A percentile compares a stretch with the other conserved stretches of the same genome.
Evolutionary conservation across 176 grass and related monocot genomes (phyloP).

Genomic region (Coix lacrymajobi): DNA sequence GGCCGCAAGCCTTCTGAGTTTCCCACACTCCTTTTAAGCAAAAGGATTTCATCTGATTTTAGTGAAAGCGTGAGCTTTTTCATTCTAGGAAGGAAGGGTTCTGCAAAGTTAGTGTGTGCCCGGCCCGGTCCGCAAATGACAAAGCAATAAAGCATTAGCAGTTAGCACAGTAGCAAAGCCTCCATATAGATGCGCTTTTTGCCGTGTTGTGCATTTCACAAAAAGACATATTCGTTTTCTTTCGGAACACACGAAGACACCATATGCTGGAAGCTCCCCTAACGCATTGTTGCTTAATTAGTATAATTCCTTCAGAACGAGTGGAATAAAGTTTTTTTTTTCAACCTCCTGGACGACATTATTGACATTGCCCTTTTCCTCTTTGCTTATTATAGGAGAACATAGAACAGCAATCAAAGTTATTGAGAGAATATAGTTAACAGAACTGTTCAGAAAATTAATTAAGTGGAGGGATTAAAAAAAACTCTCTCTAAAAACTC

Average conservation of each 20-base stretch:
- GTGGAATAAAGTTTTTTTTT: not conserved
- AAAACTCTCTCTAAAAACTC: not conserved
- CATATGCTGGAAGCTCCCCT: slow-evolving; percentile 24
- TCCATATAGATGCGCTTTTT: slow-evolving; percentile 10
- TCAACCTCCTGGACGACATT: not conserved
- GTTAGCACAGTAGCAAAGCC: not conserved
- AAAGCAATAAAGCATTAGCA: not conserved
- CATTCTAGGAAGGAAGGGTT: slow-evolving; percentile 42
- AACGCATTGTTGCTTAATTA: slow-evolving; percentile 21
- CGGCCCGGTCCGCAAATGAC: not conserved
- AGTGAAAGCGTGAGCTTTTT: slow-evolving; percentile 23
- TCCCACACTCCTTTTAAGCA: not conserved
- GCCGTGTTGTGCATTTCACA: slow-evolving; percentile 1
- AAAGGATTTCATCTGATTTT: not conserved
- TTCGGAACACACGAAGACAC: not conserved
- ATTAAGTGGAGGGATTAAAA: not conserved
- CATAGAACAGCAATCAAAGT: not conserved
- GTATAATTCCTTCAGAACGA: not conserved
- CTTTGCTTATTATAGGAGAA: not conserved
- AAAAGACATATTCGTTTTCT: slow-evolving; percentile 16
- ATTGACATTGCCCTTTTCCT: not conserved
- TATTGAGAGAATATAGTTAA: not conserved
- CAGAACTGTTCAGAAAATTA: not conserved
- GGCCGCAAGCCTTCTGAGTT: not conserved
- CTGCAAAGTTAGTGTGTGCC: not conserved